phyloP scores from a whole-genome alignment of 768 basidiomycete species.

The Tylopilus vinaceipallidus region DNA sequence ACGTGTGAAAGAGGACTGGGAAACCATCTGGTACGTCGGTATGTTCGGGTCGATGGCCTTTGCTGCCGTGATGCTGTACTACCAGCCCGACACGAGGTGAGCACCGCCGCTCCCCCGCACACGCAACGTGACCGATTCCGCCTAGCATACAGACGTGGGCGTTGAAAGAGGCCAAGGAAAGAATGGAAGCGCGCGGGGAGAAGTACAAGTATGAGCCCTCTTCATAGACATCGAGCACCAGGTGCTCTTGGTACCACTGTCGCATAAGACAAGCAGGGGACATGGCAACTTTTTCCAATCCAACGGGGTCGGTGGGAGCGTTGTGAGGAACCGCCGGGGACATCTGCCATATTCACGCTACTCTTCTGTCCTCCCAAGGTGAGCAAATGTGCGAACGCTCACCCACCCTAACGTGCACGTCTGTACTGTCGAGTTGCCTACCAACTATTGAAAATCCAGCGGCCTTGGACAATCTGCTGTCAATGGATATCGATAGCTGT shows the following conservation, averaged over 20 bases:
- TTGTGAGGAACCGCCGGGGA: too few relatives aligned
- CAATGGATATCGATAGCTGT: too few relatives aligned
- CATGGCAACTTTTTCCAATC: too few relatives aligned
- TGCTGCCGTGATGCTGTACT: slow-evolving; percentile 74
- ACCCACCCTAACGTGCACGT: too few relatives aligned
- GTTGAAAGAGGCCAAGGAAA: slow-evolving; percentile 79
- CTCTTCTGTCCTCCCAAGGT: neutral
- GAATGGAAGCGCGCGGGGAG: slow-evolving; percentile 94
- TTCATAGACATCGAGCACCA: slow-evolving; percentile 20
- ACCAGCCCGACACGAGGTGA: slow-evolving; percentile 92
- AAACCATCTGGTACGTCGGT: slow-evolving; percentile 84
- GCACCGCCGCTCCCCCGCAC: slow-evolving; percentile 22
- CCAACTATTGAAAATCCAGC: too few relatives aligned
- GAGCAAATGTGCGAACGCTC: too few relatives aligned
- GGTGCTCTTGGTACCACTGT: slow-evolving; percentile 8
- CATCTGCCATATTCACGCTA: too few relatives aligned
- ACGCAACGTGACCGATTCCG: neutral
- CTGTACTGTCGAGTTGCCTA: too few relatives aligned
- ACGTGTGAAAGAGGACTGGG: slow-evolving; percentile 89
- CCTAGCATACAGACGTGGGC: slow-evolving; percentile 91
- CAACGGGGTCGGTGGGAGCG: neutral
- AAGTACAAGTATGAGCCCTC: slow-evolving; percentile 78
- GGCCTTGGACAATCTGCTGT: neutral
- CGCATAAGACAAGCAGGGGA: too few relatives aligned
- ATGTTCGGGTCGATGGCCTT: slow-evolving; percentile 88